Evolutionary conservation across 805 yeast species (phyloP).

Genomic region (Kodamaea leandrae): DNA sequence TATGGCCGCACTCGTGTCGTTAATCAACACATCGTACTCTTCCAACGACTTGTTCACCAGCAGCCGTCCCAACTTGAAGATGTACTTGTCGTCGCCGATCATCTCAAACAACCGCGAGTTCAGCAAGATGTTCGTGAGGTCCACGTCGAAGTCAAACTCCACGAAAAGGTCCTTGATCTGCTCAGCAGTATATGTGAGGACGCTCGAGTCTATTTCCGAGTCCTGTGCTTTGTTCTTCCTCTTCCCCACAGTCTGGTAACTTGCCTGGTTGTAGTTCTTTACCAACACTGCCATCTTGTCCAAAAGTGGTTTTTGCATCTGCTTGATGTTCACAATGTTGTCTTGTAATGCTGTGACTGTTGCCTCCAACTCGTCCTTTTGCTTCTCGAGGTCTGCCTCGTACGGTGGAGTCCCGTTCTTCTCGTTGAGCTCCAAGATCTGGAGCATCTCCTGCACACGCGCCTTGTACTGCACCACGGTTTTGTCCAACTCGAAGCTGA

Average conservation of each 20-base stretch:
- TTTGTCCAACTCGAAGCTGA: conserved; percentile 18
- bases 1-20: conserved; percentile 23
- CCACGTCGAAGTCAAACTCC: conserved; percentile 16
- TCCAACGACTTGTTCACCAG: conserved; percentile 21
- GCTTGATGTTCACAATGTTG: conserved; percentile 25
- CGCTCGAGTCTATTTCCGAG: conserved; percentile 13
- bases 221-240: neutral
- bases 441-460: conserved; percentile 24
- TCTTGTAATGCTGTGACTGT: conserved; percentile 16
- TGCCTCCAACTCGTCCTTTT: conserved; percentile 19
- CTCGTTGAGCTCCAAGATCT: conserved; percentile 17
- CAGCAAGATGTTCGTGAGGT: conserved; percentile 11
- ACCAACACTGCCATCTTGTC: conserved; percentile 31
- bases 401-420: conserved; percentile 14
- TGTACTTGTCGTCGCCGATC: conserved; percentile 20
- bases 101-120: conserved; percentile 20
- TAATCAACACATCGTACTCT: conserved; percentile 34
- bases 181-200: conserved; percentile 18
- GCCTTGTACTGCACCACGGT: conserved; percentile 23
- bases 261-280: conserved; percentile 16
- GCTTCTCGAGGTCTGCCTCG: conserved; percentile 19
- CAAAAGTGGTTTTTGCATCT: conserved; percentile 34
- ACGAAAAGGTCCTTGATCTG: conserved; percentile 21
- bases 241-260: neutral
- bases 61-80: conserved; percentile 25